A percentile compares a stretch with the other conserved stretches of the same genome.
These are phyloP conservation scores for Gynandropsis gynandra DNA, from an alignment of 345 rosid species.

Conservation along the genomic window DNA sequence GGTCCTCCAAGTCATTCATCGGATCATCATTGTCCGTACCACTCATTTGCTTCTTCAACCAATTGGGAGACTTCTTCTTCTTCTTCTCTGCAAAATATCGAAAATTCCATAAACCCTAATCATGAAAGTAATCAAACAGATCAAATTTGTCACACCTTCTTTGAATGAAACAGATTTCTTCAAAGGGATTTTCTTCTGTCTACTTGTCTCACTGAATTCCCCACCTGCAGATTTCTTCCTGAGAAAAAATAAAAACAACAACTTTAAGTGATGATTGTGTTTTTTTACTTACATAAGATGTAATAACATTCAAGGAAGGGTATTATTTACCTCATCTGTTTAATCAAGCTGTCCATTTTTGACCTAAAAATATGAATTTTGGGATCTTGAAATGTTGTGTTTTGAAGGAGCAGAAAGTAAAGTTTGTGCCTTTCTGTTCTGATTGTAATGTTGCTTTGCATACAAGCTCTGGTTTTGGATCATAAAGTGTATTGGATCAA, in stretches of 20 bases:
- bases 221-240: constrained; percentile 24
- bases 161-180: constrained; percentile 30
- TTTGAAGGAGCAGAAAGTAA: constrained; percentile 9
- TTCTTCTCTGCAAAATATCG: constrained; percentile 23
- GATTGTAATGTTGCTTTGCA: constrained; percentile 24
- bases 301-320: neutral
- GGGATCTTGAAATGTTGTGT: constrained; percentile 24
- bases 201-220: constrained; percentile 13
- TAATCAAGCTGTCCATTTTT: constrained; percentile 31
- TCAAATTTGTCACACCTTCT: constrained; percentile 22
- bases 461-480: constrained; percentile 28
- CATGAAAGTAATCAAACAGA: neutral
- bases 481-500: constrained; percentile 24
- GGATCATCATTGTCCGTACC: constrained; percentile 16
- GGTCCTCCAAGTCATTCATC: constrained; percentile 27
- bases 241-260: constrained; percentile 6
- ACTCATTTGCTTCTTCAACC: constrained; percentile 27
- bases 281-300: too few relatives aligned
- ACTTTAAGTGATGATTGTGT: neutral
- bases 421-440: constrained; percentile 12
- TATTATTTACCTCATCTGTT: constrained; percentile 29
- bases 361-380: constrained; percentile 7
- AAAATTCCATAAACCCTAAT: constrained; percentile 1
- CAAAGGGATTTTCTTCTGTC: constrained; percentile 20
- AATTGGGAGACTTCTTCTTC: constrained; percentile 20